Base-by-base conservation (phyloP, 768 basidiomycete genomes). In the Gymnopilus junonius region DNA sequence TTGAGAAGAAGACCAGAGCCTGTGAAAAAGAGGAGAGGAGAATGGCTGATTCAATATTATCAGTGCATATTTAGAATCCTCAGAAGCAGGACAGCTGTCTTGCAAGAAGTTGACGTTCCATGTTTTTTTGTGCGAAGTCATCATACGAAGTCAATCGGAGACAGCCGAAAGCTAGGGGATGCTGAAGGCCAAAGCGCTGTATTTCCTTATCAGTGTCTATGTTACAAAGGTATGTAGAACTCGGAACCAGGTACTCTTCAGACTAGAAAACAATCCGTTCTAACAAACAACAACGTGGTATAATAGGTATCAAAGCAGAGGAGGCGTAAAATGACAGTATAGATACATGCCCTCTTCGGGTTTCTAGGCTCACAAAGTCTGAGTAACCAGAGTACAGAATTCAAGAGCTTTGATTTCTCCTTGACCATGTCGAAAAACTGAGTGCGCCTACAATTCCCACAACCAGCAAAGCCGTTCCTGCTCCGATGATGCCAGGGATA, bases 21-120 rank as follows among this genome's bases (percentile, higher is more conserved):
- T 81, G 14, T 76, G 70, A 43, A 98, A 81, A 42, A 97, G 82
- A 10, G 77, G 67, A 3, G 75, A 65, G 23, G 87, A 87, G 71
- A 97, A 94, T 0, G 94, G 91, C 64, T 97, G 93, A 74, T 99
- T 98, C 59, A 98, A 83, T 67, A 99, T 88, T 68, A 98, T 88
- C 62, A 98, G 80, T 0, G 89, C 93, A 42, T 80, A 80, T 48
- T 21, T 42, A 27, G 56, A 70, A 15, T 57, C 42, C 34, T 56
- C 53, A 48, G 54, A n/a, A 42, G 50, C 14, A 31, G 55, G 25
- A 35, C 66, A 61, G 46, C 31, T 51, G 37, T 58, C 59, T 39
- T 63, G 62, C 50, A 84, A 77, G 62, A 85, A 85, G 29, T 79
- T 74, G 27, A 80, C 72, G 59, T 78, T 74, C 83, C 83, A 84